These are phyloP conservation scores for Penicillium sp. DNA, from an alignment of 2,329 filamentous ascomycete genomes.

Conservation along the genomic window DNA sequence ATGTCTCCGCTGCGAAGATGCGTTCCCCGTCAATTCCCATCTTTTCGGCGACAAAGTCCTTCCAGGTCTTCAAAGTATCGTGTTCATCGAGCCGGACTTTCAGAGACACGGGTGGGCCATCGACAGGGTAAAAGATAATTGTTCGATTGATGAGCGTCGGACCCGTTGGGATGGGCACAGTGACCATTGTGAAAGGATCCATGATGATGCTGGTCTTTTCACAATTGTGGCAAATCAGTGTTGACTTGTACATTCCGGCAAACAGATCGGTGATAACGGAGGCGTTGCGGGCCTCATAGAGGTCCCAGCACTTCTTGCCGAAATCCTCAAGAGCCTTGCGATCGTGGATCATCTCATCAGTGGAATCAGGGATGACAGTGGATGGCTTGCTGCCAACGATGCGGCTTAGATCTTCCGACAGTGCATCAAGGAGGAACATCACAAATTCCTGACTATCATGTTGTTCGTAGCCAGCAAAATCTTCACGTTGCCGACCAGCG, in stretches of 20 bases:
- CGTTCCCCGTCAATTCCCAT: conserved; percentile 50
- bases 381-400: conserved; percentile 88
- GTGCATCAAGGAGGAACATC: conserved; percentile 87
- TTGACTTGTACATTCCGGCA: conserved; percentile 97
- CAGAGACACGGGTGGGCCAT: conserved; percentile 68
- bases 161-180: conserved; percentile 76
- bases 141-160: conserved; percentile 76
- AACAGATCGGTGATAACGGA: conserved; percentile 95
- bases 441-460: conserved; percentile 98
- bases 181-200: conserved; percentile 94
- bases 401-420: conserved; percentile 93
- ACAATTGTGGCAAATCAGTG: conserved; percentile 85
- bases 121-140: conserved; percentile 75
- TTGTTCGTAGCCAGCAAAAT: conserved; percentile 92
- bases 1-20: conserved; percentile 83
- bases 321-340: conserved; percentile 76
- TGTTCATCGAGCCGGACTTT: conserved; percentile 74
- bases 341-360: conserved; percentile 89
- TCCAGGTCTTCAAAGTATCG: conserved; percentile 57
- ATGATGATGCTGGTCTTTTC: conserved; percentile 98
- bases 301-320: conserved; percentile 85
- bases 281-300: conserved; percentile 88
- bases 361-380: conserved; percentile 95
- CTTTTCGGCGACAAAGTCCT: conserved; percentile 56
- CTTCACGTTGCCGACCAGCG: conserved; percentile 75